These are phyloP conservation scores for Schizosaccharomyces cryophilus DNA, from an alignment of 805 yeast genomes.

Conservation along the genomic window DNA sequence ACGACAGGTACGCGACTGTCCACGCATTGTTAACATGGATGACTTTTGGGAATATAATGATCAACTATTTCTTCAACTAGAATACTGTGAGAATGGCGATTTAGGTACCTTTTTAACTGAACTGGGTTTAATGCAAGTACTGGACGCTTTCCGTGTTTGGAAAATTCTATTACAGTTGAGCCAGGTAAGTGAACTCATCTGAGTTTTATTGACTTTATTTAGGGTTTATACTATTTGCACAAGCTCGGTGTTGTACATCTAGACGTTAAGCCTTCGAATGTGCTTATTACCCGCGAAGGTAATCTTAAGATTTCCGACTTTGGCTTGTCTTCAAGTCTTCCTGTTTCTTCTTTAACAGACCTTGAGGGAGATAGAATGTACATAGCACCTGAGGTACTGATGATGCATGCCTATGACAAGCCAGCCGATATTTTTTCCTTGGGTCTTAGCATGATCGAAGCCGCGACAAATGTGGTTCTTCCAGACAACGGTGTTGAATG, in stretches of 20 bases:
- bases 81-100: slow-evolving; percentile 84
- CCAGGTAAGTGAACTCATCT: neutral
- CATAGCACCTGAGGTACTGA: slow-evolving; percentile 87
- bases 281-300: slow-evolving; percentile 86
- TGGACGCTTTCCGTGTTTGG: slow-evolving; percentile 97
- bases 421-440: slow-evolving; percentile 90
- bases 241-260: slow-evolving; percentile 53
- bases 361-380: slow-evolving; percentile 94
- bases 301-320: slow-evolving; percentile 84
- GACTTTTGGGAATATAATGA: slow-evolving; percentile 63
- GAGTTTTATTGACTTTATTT: neutral
- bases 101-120: slow-evolving; percentile 57
- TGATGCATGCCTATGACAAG: slow-evolving; percentile 57
- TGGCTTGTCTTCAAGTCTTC: slow-evolving; percentile 72
- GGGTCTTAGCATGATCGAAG: slow-evolving; percentile 79
- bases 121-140: slow-evolving; percentile 44
- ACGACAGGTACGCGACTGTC: slow-evolving; percentile 15
- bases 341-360: slow-evolving; percentile 38
- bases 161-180: slow-evolving; percentile 26
- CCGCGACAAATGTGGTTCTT: slow-evolving; percentile 79
- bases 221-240: slow-evolving; percentile 61
- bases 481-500: slow-evolving; percentile 94
- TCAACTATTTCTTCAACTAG: slow-evolving; percentile 74
- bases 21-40: slow-evolving; percentile 50
- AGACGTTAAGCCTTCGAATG: slow-evolving; percentile 86